Evolutionary conservation across 345 rosid species (phyloP).

Genomic region (Populus euphratica): DNA sequence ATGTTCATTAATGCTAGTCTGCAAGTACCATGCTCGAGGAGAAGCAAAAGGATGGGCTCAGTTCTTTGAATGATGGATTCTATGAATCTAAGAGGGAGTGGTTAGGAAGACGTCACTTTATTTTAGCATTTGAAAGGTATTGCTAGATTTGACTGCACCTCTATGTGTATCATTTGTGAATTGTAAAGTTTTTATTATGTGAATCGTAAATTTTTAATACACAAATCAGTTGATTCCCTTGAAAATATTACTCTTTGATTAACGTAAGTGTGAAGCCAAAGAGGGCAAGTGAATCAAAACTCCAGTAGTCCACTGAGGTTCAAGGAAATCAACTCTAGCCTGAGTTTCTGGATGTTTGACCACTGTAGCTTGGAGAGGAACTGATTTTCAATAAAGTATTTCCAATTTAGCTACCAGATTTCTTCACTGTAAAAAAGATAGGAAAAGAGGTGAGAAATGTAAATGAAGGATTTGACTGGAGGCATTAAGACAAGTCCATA

Average conservation of each 20-base stretch:
- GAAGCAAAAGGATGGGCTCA: conserved; percentile 76
- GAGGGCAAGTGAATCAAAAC: background rate
- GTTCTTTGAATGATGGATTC: conserved; percentile 81
- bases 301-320: background rate
- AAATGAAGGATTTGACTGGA: background rate
- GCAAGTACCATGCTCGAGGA: conserved; percentile 74
- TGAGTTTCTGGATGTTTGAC: background rate
- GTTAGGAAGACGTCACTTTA: conserved; percentile 86
- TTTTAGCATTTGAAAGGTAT: conserved; percentile 94
- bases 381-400: background rate
- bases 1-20: conserved; percentile 41
- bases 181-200: background rate
- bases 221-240: background rate
- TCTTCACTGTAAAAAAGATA: background rate
- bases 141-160: background rate
- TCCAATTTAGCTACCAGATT: background rate
- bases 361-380: background rate
- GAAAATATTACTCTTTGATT: background rate
- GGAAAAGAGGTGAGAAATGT: background rate
- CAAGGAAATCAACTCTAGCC: background rate
- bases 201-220: background rate
- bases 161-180: background rate
- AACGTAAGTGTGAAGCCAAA: background rate
- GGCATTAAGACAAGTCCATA: background rate
- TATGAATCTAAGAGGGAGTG: conserved; percentile 97